phyloP scores from a whole-genome alignment of 2,329 filamentous ascomycete genomes.

The Nemania sp. region DNA sequence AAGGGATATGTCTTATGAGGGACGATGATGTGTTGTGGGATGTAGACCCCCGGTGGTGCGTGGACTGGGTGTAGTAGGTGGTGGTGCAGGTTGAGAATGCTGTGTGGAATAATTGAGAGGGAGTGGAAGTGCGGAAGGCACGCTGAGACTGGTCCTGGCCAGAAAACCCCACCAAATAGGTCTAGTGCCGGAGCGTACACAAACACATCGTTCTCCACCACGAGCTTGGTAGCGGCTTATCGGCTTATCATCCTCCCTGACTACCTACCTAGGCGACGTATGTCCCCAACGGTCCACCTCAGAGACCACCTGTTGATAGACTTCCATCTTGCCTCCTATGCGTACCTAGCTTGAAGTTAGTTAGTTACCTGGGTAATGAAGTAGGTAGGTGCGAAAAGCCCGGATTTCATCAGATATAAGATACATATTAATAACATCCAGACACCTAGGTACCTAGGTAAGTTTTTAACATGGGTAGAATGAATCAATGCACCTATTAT shows the following conservation, averaged over 20 bases:
- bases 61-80: slow-evolving; percentile 45
- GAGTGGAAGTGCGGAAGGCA: slow-evolving; percentile 50
- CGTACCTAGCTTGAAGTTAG: too few species aligned
- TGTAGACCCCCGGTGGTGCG: slow-evolving; percentile 46
- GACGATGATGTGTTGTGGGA: slow-evolving; percentile 40
- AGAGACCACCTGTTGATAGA: too few species aligned
- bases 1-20: slow-evolving; percentile 31
- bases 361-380: too few species aligned
- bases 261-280: too few species aligned
- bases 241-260: slow-evolving; percentile 28
- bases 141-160: slow-evolving; percentile 39
- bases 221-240: slow-evolving; percentile 27
- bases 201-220: slow-evolving; percentile 24
- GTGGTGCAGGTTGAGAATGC: slow-evolving; percentile 46
- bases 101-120: slow-evolving; percentile 49
- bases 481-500: slow-evolving; percentile 1
- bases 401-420: too few species aligned
- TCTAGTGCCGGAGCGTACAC: slow-evolving; percentile 36
- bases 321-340: too few species aligned
- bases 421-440: too few species aligned
- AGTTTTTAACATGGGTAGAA: too few species aligned
- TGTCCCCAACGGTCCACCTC: too few species aligned
- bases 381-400: too few species aligned
- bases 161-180: slow-evolving; percentile 35
- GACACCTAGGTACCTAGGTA: too few species aligned